phyloP scores from a whole-genome alignment of 345 rosid species.

The Melaleuca quinquenervia region DNA sequence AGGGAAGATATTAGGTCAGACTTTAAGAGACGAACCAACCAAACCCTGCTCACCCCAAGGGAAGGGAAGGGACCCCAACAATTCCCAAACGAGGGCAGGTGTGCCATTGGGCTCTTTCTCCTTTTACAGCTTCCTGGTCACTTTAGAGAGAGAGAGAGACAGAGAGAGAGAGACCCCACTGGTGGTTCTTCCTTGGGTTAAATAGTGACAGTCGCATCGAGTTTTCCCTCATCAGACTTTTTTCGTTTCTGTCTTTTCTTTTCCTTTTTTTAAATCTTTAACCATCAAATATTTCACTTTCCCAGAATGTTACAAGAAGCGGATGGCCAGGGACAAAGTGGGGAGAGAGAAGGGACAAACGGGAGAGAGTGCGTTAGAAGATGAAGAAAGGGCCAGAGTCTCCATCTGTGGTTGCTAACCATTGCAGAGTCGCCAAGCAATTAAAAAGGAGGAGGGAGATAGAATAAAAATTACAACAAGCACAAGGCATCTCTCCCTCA shows the following conservation, averaged over 20 bases:
- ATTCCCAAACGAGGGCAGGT: not conserved
- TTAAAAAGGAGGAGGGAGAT: not conserved
- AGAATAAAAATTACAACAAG: not conserved
- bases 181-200: not conserved
- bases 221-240: not conserved
- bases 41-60: not conserved
- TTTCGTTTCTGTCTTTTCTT: not conserved
- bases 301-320: not conserved
- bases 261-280: not conserved
- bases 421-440: not conserved
- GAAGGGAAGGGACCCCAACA: not conserved
- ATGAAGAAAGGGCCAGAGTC: not conserved
- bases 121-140: not conserved
- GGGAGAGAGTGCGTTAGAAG: not conserved
- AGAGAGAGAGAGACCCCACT: not conserved
- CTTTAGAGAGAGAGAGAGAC: not conserved
- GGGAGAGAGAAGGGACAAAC: not conserved
- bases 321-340: not conserved
- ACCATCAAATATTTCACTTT: not conserved
- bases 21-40: not conserved
- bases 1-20: not conserved
- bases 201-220: not conserved
- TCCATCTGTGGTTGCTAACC: not conserved
- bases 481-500: not conserved
- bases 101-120: not conserved